These are phyloP conservation scores for Chaetothyriales sp. DNA, from an alignment of 2,329 filamentous ascomycete species.

Conservation along the genomic window DNA sequence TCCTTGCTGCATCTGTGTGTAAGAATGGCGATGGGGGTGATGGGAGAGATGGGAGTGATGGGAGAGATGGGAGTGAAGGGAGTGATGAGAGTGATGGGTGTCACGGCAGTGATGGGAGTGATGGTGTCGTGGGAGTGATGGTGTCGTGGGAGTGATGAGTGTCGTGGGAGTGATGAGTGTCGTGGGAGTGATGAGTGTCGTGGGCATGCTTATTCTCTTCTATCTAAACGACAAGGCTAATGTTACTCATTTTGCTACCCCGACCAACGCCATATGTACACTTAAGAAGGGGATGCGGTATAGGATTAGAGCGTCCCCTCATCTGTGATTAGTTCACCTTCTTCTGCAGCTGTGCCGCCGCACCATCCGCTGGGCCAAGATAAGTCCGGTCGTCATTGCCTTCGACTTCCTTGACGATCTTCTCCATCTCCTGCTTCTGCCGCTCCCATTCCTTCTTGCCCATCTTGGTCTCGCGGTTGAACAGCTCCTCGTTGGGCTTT, in stretches of 20 bases:
- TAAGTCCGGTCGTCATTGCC: slow-evolving; percentile 39
- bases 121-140: too few species aligned
- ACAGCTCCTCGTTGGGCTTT: slow-evolving; percentile 72
- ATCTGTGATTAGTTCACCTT: neutral
- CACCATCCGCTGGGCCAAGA: slow-evolving; percentile 1
- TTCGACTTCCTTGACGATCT: slow-evolving; percentile 60
- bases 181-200: too few species aligned
- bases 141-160: too few species aligned
- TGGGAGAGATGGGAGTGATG: too few species aligned
- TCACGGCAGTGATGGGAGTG: too few species aligned
- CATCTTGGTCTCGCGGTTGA: slow-evolving; percentile 76
- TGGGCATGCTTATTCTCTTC: neutral
- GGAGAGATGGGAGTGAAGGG: too few species aligned
- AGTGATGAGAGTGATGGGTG: too few species aligned
- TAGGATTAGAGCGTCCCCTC: neutral
- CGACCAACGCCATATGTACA: neutral
- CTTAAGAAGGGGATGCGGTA: too few species aligned
- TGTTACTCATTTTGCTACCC: neutral
- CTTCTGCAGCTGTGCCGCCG: slow-evolving; percentile 9
- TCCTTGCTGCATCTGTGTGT: neutral
- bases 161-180: too few species aligned
- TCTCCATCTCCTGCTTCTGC: slow-evolving; percentile 64
- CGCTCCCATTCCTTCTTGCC: slow-evolving; percentile 63
- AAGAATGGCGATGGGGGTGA: too few species aligned
- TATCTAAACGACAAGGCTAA: too few species aligned